These are phyloP conservation scores for Guyanaporus albipodus DNA, from an alignment of 768 basidiomycete species.

Conservation along the genomic window DNA sequence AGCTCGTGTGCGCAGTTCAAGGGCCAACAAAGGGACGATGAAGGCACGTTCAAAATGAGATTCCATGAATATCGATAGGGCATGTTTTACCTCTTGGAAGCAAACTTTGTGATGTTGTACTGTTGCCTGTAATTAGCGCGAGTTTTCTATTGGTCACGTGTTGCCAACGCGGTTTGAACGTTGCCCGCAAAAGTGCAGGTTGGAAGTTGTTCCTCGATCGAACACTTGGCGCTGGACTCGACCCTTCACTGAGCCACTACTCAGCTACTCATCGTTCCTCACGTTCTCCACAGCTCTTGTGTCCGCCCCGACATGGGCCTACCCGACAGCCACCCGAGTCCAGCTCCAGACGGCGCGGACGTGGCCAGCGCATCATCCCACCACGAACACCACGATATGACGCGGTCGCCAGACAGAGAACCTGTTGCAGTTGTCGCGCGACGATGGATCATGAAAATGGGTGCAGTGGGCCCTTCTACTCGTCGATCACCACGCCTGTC, in stretches of 20 bases:
- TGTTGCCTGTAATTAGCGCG: not conserved
- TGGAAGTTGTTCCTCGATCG: conserved; percentile 21
- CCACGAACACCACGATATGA: conserved; percentile 47
- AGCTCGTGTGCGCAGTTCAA: not conserved
- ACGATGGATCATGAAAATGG: conserved; percentile 27
- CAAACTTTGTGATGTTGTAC: conserved; percentile 12
- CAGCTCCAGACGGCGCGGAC: conserved; percentile 36
- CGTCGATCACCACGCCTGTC: conserved; percentile 53
- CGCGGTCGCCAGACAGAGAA: conserved; percentile 51
- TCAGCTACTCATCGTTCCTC: not conserved
- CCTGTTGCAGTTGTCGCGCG: conserved; percentile 34
- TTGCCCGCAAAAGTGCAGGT: no score
- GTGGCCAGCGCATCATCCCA: conserved; percentile 41
- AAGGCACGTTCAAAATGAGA: no score
- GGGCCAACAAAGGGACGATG: no score
- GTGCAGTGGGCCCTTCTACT: conserved; percentile 30
- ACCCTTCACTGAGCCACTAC: not conserved
- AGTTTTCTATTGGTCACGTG: conserved; percentile 27
- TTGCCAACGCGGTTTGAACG: conserved; percentile 27
- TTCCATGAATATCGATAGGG: not conserved
- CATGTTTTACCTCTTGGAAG: not conserved
- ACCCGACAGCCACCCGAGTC: conserved; percentile 22
- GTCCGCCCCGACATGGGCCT: conserved; percentile 15
- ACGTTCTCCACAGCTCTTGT: not conserved
- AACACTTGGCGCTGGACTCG: not conserved